phyloP scores from a whole-genome alignment of 495 filamentous ascomycete species.

The Parmelia sp. region DNA sequence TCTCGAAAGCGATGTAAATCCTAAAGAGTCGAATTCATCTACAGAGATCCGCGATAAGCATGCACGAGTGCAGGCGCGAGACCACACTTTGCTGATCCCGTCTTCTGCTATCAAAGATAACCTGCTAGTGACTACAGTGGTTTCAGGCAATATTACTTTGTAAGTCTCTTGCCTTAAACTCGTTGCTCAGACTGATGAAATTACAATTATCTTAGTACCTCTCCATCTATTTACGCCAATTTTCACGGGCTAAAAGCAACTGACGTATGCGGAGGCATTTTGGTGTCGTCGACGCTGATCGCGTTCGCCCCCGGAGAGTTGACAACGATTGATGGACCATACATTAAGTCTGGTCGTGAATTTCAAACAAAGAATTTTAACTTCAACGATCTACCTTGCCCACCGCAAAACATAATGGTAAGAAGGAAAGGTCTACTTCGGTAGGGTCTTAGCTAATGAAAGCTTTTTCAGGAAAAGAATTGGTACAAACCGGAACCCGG shows the following conservation, averaged over 20 bases:
- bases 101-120: background rate
- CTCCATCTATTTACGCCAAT: background rate
- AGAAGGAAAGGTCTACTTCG: background rate
- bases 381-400: background rate
- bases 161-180: background rate
- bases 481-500: conserved; percentile 1
- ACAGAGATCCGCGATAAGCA: background rate
- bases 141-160: background rate
- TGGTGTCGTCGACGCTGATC: background rate
- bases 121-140: background rate
- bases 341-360: no score
- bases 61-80: background rate
- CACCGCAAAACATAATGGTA: background rate
- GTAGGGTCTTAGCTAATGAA: background rate
- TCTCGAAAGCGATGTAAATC: background rate
- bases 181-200: background rate
- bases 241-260: background rate
- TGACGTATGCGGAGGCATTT: background rate
- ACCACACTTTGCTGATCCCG: background rate
- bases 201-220: background rate
- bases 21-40: background rate
- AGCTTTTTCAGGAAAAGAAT: background rate
- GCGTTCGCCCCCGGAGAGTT: background rate
- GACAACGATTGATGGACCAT: background rate
- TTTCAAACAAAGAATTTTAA: background rate